Evolutionary conservation across 345 rosid species (phyloP).

Genomic region (Draba incana): DNA sequence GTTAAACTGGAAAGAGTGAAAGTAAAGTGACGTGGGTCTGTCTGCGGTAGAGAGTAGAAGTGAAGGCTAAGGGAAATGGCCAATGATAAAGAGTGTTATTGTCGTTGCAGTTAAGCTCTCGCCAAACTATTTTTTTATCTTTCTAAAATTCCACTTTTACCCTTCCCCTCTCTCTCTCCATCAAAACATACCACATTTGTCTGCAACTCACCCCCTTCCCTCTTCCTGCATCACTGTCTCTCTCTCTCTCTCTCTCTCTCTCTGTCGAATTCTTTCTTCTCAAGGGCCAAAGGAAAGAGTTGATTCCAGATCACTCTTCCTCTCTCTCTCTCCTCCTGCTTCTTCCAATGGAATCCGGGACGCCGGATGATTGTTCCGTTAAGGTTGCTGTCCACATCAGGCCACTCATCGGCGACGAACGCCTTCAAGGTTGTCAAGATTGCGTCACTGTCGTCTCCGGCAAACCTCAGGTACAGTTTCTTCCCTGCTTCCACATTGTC

Average conservation of each 20-base stretch:
- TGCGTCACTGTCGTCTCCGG: slow-evolving; percentile 86
- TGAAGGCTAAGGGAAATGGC: slow-evolving; percentile 59
- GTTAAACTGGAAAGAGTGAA: slow-evolving; percentile 57
- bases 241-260: slow-evolving; percentile 13
- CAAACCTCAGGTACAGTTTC: slow-evolving; percentile 84
- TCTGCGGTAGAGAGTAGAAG: slow-evolving; percentile 33
- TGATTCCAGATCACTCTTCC: slow-evolving; percentile 28
- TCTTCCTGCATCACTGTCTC: slow-evolving; percentile 41
- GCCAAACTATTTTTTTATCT: not conserved
- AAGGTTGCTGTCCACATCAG: slow-evolving; percentile 97
- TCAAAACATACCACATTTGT: slow-evolving; percentile 9
- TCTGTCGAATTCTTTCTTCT: not conserved
- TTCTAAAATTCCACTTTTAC: slow-evolving; percentile 49
- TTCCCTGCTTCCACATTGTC: slow-evolving; percentile 33
- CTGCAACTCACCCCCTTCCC: slow-evolving; percentile 28
- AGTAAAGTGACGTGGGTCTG: slow-evolving; percentile 46
- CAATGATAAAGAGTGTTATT: slow-evolving; percentile 58
- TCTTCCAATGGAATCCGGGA: slow-evolving; percentile 51
- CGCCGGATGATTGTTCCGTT: slow-evolving; percentile 85
- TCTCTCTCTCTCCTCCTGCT: not conserved
- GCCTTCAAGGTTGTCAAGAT: slow-evolving; percentile 90
- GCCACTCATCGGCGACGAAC: slow-evolving; percentile 93
- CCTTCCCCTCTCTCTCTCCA: slow-evolving; percentile 45
- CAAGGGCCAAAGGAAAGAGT: not conserved
- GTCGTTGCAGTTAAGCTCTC: slow-evolving; percentile 53